Percentiles rank a stretch among this genome's conserved stretches.
Conservation (phyloP, 2,329 filamentous ascomycete genomes). For the Ophiostoma sp. region DNA sequence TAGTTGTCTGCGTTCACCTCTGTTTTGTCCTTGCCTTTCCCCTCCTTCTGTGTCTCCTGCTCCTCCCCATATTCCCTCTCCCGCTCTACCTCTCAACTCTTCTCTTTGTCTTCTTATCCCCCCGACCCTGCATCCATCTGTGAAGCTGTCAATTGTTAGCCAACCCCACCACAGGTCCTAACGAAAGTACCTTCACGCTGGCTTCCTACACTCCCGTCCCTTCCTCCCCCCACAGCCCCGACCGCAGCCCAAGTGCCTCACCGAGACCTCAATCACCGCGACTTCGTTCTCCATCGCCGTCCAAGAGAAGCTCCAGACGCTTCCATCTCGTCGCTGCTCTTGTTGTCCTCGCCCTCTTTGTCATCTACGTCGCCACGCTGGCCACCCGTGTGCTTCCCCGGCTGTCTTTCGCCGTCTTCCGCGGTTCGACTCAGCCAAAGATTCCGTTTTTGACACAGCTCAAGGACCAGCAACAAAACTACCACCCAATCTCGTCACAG, state of each 20-base stretch:
- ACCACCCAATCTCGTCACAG: constrained; percentile 21
- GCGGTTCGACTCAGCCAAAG: constrained; percentile 40
- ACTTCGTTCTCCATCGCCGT: constrained; percentile 44
- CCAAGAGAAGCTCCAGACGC: constrained; percentile 12
- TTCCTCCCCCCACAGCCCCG: constrained; percentile 37
- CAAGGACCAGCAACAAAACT: constrained; percentile 9
- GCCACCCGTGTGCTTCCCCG: constrained; percentile 62
- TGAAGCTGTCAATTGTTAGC: background rate
- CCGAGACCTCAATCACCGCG: background rate
- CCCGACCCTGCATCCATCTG: background rate
- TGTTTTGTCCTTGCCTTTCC: background rate
- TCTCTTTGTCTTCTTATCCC: background rate
- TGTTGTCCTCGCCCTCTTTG: constrained; percentile 56
- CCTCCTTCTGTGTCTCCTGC: background rate
- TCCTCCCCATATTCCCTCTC: background rate
- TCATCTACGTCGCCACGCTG: constrained; percentile 62
- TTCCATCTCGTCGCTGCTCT: constrained; percentile 47
- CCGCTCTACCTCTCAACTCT: background rate
- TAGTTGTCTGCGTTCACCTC: background rate
- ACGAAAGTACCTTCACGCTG: constrained; percentile 16
- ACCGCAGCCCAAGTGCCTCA: constrained; percentile 1
- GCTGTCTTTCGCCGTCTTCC: constrained; percentile 55
- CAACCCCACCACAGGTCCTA: background rate
- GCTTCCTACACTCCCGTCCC: constrained; percentile 29
- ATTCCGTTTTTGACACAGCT: constrained; percentile 24